Evolutionary conservation across 352 stramenopile species (phyloP).

Genomic region (Phytophthora niederhauseri): DNA sequence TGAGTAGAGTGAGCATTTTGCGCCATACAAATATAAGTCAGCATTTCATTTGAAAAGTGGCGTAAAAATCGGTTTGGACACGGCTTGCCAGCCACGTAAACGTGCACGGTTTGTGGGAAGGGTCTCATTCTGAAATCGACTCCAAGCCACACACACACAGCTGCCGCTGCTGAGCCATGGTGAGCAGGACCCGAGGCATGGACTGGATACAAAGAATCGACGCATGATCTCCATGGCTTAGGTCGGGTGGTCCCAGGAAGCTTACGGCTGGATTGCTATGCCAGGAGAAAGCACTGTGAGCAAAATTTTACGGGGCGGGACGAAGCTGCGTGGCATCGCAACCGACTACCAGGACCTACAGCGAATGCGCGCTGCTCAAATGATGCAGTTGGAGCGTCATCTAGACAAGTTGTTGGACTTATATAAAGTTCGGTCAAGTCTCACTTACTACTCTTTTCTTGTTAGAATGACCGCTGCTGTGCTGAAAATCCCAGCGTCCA

Average conservation of each 20-base stretch:
- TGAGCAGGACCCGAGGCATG: neutral
- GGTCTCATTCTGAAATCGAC: neutral
- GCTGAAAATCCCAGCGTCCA: neutral
- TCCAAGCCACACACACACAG: neutral
- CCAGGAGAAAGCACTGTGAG: neutral
- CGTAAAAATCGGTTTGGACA: neutral
- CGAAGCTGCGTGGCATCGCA: no score
- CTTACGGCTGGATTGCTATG: neutral
- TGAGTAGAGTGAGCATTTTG: neutral
- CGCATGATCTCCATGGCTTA: neutral
- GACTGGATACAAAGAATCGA: neutral
- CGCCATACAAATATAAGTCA: neutral
- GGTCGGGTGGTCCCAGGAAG: no score
- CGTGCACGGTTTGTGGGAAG: neutral
- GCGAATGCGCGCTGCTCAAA: no score
- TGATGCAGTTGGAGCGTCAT: no score
- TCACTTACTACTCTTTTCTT: no score
- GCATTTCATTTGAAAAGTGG: neutral
- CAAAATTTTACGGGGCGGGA: no score
- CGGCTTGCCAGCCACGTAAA: neutral
- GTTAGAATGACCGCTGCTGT: no score
- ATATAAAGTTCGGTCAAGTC: no score
- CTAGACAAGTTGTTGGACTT: no score
- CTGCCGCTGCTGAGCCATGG: neutral
- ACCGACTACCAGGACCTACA: no score